Evolutionary conservation across 306 rosid species (phyloP).

Genomic region (Trichosanthes cucumerina): DNA sequence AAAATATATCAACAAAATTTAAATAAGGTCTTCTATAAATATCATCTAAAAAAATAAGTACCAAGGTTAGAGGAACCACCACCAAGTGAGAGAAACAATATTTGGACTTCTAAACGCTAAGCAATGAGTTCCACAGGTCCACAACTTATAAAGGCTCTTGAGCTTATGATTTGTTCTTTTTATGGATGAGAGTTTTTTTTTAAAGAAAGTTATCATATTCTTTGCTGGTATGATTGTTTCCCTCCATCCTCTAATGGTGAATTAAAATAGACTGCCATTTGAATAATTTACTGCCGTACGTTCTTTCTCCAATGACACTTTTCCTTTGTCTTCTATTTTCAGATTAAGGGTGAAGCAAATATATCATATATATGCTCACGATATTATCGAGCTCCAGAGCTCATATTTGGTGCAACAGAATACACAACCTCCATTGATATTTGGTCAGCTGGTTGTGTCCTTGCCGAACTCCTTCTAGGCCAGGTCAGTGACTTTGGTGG

Average conservation of each 20-base stretch:
- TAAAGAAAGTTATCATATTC: background rate
- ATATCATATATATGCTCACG: constrained; percentile 93
- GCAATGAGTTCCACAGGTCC: background rate
- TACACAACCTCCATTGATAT: constrained; percentile 85
- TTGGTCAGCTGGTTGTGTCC: constrained; percentile 99
- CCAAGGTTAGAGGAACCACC: background rate
- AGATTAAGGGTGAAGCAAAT: constrained; percentile 89
- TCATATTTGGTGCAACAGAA: constrained; percentile 96
- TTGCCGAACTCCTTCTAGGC: constrained; percentile 94
- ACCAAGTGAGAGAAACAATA: background rate
- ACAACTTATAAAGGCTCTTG: background rate
- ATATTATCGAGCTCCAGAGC: constrained; percentile 93
- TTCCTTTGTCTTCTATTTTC: constrained; percentile 10
- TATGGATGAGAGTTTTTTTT: background rate
- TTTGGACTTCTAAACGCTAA: background rate
- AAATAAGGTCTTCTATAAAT: background rate
- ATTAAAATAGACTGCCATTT: background rate
- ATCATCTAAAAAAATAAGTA: background rate
- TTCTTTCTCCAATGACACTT: background rate
- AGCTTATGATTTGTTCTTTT: background rate
- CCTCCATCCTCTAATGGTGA: background rate
- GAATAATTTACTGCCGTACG: background rate
- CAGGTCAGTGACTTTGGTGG: constrained; percentile 41
- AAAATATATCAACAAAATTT: background rate
- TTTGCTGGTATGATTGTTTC: background rate